These are phyloP conservation scores for Penicillium decumbens DNA, from an alignment of 2,329 filamentous ascomycete genomes.

Conservation along the genomic window DNA sequence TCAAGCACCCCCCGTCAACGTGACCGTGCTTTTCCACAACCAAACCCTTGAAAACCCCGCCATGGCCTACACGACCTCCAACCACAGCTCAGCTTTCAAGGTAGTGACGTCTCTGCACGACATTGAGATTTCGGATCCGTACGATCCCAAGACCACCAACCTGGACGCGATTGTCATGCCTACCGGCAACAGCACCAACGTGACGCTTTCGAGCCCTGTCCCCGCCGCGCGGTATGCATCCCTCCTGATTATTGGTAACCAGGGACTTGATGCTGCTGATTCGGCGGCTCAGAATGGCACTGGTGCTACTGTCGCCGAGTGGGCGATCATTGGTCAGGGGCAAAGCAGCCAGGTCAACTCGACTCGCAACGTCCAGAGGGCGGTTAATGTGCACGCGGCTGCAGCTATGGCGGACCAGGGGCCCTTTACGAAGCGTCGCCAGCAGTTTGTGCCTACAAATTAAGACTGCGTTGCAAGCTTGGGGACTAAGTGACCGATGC, in stretches of 20 bases:
- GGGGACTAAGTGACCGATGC: too few relatives aligned
- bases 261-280: constrained; percentile 31
- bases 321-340: constrained; percentile 39
- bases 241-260: constrained; percentile 43
- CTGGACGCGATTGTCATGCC: constrained; percentile 36
- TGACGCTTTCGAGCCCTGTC: constrained; percentile 33
- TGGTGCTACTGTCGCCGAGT: constrained; percentile 48
- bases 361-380: constrained; percentile 7
- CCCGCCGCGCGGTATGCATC: constrained; percentile 41
- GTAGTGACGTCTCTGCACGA: constrained; percentile 27
- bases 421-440: constrained; percentile 10
- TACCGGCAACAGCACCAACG: constrained; percentile 41
- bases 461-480: not conserved
- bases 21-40: constrained; percentile 54
- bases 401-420: constrained; percentile 4
- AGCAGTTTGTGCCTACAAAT: not conserved
- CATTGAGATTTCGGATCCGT: constrained; percentile 39
- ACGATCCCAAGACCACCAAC: constrained; percentile 29
- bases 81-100: constrained; percentile 10
- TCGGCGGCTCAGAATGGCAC: constrained; percentile 34
- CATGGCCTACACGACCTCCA: constrained; percentile 8
- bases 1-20: constrained; percentile 51
- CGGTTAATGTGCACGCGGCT: constrained; percentile 13
- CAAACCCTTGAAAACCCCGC: constrained; percentile 27
- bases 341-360: not conserved